A percentile compares a stretch with the other conserved stretches of the same genome.
These are phyloP conservation scores for Carnegiea gigantea DNA, from an alignment of 179 eudicot genomes.

Conservation along the genomic window DNA sequence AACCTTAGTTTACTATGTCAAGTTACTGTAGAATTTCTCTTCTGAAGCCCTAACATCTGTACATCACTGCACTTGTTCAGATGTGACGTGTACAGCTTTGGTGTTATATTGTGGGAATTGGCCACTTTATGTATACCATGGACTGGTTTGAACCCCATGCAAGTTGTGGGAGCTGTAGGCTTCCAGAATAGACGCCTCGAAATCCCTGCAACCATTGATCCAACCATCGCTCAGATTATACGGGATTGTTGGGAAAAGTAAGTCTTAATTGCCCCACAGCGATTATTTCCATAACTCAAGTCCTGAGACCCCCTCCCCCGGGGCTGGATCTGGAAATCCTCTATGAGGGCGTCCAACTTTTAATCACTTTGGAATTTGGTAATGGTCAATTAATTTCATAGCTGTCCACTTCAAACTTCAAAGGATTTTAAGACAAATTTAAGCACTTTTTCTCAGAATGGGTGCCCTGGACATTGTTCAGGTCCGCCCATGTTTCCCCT, in stretches of 20 bases:
- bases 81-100: constrained; percentile 94
- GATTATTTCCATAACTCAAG: background rate
- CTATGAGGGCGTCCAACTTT: too few species aligned
- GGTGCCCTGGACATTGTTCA: too few species aligned
- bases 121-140: constrained; percentile 83
- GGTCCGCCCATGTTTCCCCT: background rate
- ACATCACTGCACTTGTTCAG: constrained; percentile 38
- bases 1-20: background rate
- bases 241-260: constrained; percentile 82
- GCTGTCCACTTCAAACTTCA: background rate
- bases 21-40: background rate
- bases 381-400: too few species aligned
- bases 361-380: too few species aligned
- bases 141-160: constrained; percentile 94
- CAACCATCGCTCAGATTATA: constrained; percentile 61
- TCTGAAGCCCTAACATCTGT: constrained; percentile 16
- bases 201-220: constrained; percentile 71
- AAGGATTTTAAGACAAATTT: too few species aligned
- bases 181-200: constrained; percentile 75
- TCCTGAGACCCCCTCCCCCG: too few species aligned
- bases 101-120: constrained; percentile 95
- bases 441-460: too few species aligned
- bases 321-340: too few species aligned
- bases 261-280: constrained; percentile 21
- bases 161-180: constrained; percentile 97